Percentiles rank a stretch among this genome's conserved stretches.
Evolutionary conservation across 371 early-diverging fungal genomes (phyloP).

Genomic region (Apophysomyces elegans): DNA sequence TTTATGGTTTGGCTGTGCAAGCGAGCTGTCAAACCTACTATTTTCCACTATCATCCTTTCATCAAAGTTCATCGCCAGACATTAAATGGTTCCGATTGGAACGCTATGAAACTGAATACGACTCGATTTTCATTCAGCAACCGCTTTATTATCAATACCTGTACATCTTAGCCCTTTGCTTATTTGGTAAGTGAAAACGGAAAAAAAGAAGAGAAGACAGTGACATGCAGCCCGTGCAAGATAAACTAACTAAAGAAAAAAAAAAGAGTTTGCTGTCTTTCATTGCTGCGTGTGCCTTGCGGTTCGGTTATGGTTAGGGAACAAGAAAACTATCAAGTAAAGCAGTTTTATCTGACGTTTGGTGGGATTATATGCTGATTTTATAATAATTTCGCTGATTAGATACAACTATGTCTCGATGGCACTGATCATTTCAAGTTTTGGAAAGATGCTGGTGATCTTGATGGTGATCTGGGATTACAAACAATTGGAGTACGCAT

Average conservation of each 20-base stretch:
- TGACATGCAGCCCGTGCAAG: no score
- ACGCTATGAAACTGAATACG: conserved; percentile 55
- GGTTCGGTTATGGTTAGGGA: conserved; percentile 34
- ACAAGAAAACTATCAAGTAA: conserved; percentile 24
- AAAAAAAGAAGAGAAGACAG: no score
- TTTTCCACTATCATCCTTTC: background rate
- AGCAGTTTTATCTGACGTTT: background rate
- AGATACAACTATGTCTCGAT: conserved; percentile 73
- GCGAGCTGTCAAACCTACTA: background rate
- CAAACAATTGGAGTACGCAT: conserved; percentile 79
- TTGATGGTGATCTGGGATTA: conserved; percentile 96
- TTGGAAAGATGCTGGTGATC: conserved; percentile 88
- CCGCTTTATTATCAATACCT: conserved; percentile 79
- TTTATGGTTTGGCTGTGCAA: background rate
- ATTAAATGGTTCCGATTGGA: conserved; percentile 93
- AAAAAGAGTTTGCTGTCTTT: conserved; percentile 51
- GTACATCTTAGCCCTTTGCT: conserved; percentile 76
- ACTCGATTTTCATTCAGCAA: conserved; percentile 61
- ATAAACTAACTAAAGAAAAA: background rate
- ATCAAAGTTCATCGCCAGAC: conserved; percentile 46
- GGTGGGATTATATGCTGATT: no score
- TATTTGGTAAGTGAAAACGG: conserved; percentile 55
- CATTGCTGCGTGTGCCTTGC: conserved; percentile 44
- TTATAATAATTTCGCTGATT: background rate
- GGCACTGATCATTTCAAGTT: conserved; percentile 85